A percentile compares a stretch with the other conserved stretches of the same genome.
These are phyloP conservation scores for Rhododendron simsii DNA, from an alignment of 148 eudicot species.

Conservation along the genomic window DNA sequence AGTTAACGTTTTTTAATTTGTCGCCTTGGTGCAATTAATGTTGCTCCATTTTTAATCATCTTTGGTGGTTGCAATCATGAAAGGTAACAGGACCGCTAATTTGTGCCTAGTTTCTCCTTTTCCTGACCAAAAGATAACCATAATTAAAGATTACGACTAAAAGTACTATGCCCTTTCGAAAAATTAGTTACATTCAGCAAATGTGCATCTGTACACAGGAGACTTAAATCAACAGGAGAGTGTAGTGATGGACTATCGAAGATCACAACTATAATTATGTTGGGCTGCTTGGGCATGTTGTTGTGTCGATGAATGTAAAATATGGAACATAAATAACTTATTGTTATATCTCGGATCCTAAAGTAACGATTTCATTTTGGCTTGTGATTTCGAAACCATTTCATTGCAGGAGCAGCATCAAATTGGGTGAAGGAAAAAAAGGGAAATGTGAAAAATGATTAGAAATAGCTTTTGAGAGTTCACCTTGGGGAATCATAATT, in stretches of 20 bases:
- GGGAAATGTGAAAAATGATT: neutral
- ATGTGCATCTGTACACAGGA: neutral
- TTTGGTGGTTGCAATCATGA: constrained; percentile 1
- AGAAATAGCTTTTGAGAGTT: neutral
- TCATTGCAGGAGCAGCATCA: neutral
- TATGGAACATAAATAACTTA: neutral
- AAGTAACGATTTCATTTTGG: neutral
- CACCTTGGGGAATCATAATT: constrained; percentile 79
- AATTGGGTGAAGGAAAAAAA: neutral
- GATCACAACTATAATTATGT: neutral
- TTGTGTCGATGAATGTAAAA: neutral
- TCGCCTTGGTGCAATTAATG: neutral
- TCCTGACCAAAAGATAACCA: neutral
- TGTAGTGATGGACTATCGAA: neutral
- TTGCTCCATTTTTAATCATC: neutral
- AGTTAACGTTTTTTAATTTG: neutral
- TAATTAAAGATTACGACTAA: neutral
- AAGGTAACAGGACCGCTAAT: neutral
- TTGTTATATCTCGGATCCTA: neutral
- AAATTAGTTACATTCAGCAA: neutral
- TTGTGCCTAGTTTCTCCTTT: neutral
- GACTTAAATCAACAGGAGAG: neutral
- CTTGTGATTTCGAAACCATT: neutral
- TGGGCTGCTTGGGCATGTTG: neutral
- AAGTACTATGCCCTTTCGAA: neutral